Evolutionary conservation across 2,329 filamentous ascomycete species (phyloP), one percentile per base, ranked within the genome.

Genomic region (Diaporthe amygdali): DNA sequence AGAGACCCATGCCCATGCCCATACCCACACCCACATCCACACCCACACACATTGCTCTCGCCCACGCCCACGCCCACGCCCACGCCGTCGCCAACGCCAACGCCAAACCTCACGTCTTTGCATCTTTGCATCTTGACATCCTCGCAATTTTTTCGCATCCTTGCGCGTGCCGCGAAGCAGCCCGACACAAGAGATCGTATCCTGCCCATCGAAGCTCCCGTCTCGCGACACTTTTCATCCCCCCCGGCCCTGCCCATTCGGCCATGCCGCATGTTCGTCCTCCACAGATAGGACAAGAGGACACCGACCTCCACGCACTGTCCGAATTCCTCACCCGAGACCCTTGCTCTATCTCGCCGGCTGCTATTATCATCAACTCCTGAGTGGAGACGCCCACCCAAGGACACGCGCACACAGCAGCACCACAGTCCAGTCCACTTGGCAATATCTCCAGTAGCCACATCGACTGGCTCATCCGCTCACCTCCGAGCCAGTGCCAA

Each of bases 401-500:
- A 8, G 47, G 56, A 41, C 30, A 51, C 63, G 63, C 30, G 34
- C 37, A 22, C 34, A 30, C 54, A 47, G n/a, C 56, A 7, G n/a
- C 41, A 46, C 32, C 20, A 46, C 39, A 25, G n/a, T 56, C 34
- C 54, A 56, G 32, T 25, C 54, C 54, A 56, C 32, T 22, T 41
- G 54, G 12, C 22, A 41, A 15, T 41, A n/a, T 34, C 22, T 46
- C 17, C 30, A 30, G 39, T 34, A n/a, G 41, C 25, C 39, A 44
- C 25, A 5, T 34, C 56, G 25, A 80, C 77, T 5, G 27, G 71
- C 15, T 74, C 41, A 17, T 49, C n/a, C 44, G 9, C 61, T 63
- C 17, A 14, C 39, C 25, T 49, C 30, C 44, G 30, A 49, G 61
- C 22, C 39, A n/a, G 27, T 32, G 22, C 22, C 61, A 66, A n/a